Base-by-base conservation (phyloP, 768 basidiomycete genomes). In the Termitomyces sp. region DNA sequence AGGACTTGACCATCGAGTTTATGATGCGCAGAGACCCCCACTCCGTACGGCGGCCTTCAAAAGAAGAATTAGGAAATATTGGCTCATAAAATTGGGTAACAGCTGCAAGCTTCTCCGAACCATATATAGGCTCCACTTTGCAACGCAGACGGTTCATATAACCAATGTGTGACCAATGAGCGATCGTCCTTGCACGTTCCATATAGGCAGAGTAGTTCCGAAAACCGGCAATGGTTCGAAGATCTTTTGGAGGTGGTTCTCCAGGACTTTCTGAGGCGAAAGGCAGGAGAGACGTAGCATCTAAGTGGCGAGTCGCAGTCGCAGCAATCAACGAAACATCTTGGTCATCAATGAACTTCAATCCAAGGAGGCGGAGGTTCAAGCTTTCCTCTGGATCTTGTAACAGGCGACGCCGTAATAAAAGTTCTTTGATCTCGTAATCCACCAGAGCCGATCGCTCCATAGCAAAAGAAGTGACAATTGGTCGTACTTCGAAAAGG, bases 401-500 rank as follows among this genome's bases (percentile, higher is more conserved):
- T 11, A 95, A 68, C 29, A 97, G 72, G 46, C 85, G 78, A 32
- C 92, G 85, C 12, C 97, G 83, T 35, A 96, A 70, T 32, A 98
- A 81, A 62, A 99, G 69, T 57, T 98, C 90, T 80, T 95, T 82
- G 82, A 97, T 82, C 75, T 94, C 78, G 71, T 86, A 86, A 72
- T 92, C 84, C 59, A 83, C 92, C 59, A 84, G 80, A 54, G 81
- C 92, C 56, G 87, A 94, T 62, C 81, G 89, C 57, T 75, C 76
- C 85, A 83, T 88, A 5, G 80, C 84, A 69, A 88, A 92, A 25
- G 82, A 93, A 52, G 82, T 91, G 54, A 84, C 85, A 58, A 87
- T 85, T 1, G 94, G 91, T 63, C 94, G 87, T 50, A 91, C 85
- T 70, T 95, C 91, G 68, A 96, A 95, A 10, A 95, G 77, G 71